Base-by-base conservation (phyloP, 176 grass and related monocot genomes). In the Cocos nucifera region DNA sequence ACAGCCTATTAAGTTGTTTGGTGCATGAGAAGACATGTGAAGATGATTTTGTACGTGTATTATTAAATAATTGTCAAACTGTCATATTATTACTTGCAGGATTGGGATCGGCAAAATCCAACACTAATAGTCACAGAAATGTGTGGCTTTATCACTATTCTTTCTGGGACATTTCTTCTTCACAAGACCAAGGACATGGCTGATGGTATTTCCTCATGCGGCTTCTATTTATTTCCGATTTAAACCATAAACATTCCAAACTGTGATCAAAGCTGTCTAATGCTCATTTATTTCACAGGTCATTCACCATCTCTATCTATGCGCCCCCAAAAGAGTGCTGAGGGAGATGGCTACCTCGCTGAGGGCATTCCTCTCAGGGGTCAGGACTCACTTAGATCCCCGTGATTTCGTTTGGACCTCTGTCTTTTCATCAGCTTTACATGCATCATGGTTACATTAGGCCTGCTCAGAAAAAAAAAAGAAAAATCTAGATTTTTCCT, bases 101-200 rank as follows among this genome's bases (percentile, higher is more conserved):
- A 91, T 58, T 91, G 79, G 76, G 87, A 86, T 59, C 66, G 87
- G 48, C 79, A 91, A 78, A 86, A 91, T 82, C 83, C 76, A 0
- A 91, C 83, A 17, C 88, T 86, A 77, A 91, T 91, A 22, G 79
- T 83, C 24, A 91, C 88, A 19, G 83, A 91, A 68, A 86, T 80
- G 73, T 91, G 79, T 39, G 83, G 83, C 51, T 83, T 91, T 63
- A 76, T 91, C 48, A 91, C 87, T 0, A 91, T 91, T 69, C 76
- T 91, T 66, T 83, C 83, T 25, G 87, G 87, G n/a, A 86, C 83
- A 6, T 91, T 91, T 75, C 76, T 91, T 2, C 87, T 91, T 56
- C 87, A 91, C 58, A 86, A 83, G 75, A 86, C 83, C 50, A 86
- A 91, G 28, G 87, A 83, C 70, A 91, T 91, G 87, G 39, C 75